Evolutionary conservation across 495 filamentous ascomycete genomes (phyloP).

Genomic region (Lophiostoma macrostomum): DNA sequence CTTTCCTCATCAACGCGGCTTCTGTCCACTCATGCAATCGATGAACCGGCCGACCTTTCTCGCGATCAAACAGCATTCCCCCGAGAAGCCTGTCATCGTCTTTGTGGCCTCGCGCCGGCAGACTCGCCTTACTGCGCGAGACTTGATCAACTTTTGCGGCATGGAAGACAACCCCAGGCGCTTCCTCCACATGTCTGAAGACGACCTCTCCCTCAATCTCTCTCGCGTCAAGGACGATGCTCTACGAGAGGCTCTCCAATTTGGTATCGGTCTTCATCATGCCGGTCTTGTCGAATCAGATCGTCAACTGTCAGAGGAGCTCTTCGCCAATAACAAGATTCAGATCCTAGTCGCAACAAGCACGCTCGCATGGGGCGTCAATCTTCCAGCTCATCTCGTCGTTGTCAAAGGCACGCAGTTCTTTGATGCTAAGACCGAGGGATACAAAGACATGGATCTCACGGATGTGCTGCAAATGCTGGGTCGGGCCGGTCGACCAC

Average conservation of each 20-base stretch:
- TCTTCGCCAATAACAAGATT: constrained; percentile 97
- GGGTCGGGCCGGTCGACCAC: constrained; percentile 88
- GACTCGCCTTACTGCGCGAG: constrained; percentile 89
- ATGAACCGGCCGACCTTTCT: constrained; percentile 99
- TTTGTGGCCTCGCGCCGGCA: constrained; percentile 96
- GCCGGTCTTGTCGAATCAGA: constrained; percentile 95
- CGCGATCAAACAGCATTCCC: constrained; percentile 92
- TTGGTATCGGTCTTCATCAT: constrained; percentile 96
- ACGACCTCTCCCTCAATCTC: constrained; percentile 82
- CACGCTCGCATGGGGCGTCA: constrained; percentile 97
- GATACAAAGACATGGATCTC: constrained; percentile 97
- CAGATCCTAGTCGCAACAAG: constrained; percentile 96
- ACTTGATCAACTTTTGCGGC: constrained; percentile 94
- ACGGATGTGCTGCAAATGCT: constrained; percentile 99
- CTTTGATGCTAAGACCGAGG: constrained; percentile 97
- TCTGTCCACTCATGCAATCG: constrained; percentile 96
- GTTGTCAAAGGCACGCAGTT: constrained; percentile 98
- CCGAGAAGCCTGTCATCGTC: constrained; percentile 95
- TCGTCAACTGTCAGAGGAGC: constrained; percentile 82
- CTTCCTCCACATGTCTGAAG: constrained; percentile 90
- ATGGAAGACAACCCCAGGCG: constrained; percentile 97
- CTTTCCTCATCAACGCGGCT: constrained; percentile 91
- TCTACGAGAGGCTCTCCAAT: constrained; percentile 84
- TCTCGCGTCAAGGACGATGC: constrained; percentile 86
- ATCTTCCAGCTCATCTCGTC: constrained; percentile 93